Conservation (phyloP, 106 monocot genomes). For the Dioscorea zingiberensis region DNA sequence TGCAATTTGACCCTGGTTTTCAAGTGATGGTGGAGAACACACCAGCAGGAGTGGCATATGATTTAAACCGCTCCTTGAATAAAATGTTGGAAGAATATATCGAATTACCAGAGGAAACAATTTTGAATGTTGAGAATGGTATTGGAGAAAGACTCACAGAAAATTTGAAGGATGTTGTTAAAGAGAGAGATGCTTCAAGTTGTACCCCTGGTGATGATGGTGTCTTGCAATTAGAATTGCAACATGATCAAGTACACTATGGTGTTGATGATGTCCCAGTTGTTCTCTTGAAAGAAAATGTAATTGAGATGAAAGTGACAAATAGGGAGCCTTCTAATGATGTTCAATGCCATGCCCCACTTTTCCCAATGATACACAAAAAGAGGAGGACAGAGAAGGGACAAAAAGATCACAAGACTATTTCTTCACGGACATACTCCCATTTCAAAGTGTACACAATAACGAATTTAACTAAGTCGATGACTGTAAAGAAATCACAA, state of each 20-base stretch:
- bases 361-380: conserved; percentile 20
- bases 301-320: conserved; percentile 18
- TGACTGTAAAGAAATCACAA: conserved; percentile 19
- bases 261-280: conserved; percentile 1
- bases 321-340: conserved; percentile 2
- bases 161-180: conserved; percentile 29
- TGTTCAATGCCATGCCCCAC: neutral
- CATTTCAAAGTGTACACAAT: conserved; percentile 3
- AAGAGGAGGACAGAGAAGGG: conserved; percentile 37
- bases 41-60: conserved; percentile 10
- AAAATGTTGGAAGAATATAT: conserved; percentile 8
- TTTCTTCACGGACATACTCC: neutral
- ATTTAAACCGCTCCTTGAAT: conserved; percentile 15
- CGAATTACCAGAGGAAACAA: conserved; percentile 7
- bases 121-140: neutral
- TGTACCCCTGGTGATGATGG: neutral
- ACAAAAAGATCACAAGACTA: conserved; percentile 1
- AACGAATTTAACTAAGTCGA: conserved; percentile 22
- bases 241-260: neutral
- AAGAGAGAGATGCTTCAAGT: conserved; percentile 2
- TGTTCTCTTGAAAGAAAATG: conserved; percentile 4
- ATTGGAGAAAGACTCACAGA: conserved; percentile 20
- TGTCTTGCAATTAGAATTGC: neutral
- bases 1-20: neutral
- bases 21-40: conserved; percentile 4